phyloP scores from a whole-genome alignment of 768 basidiomycete species.

The Termitomyces sp. region DNA sequence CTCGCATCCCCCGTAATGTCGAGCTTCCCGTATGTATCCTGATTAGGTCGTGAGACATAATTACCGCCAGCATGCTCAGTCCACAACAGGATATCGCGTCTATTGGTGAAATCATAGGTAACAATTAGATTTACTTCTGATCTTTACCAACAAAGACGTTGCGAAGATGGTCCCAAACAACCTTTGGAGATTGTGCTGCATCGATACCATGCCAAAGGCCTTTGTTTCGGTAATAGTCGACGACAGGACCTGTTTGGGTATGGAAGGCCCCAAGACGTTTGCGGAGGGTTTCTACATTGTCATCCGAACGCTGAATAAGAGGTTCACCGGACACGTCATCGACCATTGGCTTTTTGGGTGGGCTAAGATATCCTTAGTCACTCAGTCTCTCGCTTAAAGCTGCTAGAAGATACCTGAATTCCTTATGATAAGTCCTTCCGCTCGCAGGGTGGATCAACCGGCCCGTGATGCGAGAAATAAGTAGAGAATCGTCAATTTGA shows the following conservation, averaged over 20 bases:
- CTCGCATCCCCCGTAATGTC: too few relatives aligned
- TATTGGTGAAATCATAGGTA: background rate
- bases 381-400: background rate
- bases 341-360: slow-evolving; percentile 91
- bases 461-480: slow-evolving; percentile 97
- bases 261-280: slow-evolving; percentile 92
- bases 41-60: background rate
- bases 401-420: slow-evolving; percentile 73
- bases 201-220: slow-evolving; percentile 90
- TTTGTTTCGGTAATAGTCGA: slow-evolving; percentile 92
- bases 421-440: slow-evolving; percentile 91
- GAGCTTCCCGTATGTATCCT: background rate
- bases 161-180: slow-evolving; percentile 86
- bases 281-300: slow-evolving; percentile 92
- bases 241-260: slow-evolving; percentile 90
- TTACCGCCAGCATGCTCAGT: background rate
- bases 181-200: slow-evolving; percentile 86
- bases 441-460: slow-evolving; percentile 87
- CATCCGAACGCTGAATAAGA: slow-evolving; percentile 94
- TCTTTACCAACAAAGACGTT: slow-evolving; percentile 57
- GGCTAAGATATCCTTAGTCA: slow-evolving; percentile 45
- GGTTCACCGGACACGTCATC: slow-evolving; percentile 97
- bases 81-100: background rate
- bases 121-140: slow-evolving; percentile 24
- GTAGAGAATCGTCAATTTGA: slow-evolving; percentile 87